Conservation (phyloP, 495 filamentous ascomycete genomes). For the Tuber calosporum region DNA sequence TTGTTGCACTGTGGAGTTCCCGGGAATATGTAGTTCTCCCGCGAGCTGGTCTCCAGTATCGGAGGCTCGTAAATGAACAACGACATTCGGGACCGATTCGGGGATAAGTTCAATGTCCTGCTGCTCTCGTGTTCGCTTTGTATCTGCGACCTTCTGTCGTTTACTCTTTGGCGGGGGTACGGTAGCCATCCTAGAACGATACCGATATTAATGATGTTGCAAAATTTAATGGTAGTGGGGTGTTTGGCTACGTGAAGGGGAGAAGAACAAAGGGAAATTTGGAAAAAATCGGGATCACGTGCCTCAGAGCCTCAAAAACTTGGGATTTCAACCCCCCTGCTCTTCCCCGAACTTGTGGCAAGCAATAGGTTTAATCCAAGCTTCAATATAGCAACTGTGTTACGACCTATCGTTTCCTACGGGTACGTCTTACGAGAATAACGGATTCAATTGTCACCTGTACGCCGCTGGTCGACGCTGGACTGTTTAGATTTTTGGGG, state of each 20-base stretch:
- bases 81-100: conserved; percentile 66
- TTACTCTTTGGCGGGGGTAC: conserved; percentile 84
- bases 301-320: not conserved
- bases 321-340: not conserved
- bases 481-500: not conserved
- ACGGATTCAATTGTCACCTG: not conserved
- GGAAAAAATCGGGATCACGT: not conserved
- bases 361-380: not conserved
- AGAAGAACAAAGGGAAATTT: not conserved
- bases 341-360: not conserved
- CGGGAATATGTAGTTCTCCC: conserved; percentile 57
- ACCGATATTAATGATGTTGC: not conserved
- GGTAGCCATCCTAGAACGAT: conserved; percentile 62
- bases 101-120: conserved; percentile 66
- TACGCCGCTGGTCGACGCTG: not conserved
- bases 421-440: not conserved
- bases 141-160: conserved; percentile 68
- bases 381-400: not conserved
- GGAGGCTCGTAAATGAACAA: conserved; percentile 81
- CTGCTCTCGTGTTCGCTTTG: conserved; percentile 65
- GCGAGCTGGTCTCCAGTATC: conserved; percentile 57
- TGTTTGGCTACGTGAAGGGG: not conserved
- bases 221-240: not conserved
- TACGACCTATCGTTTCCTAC: not conserved
- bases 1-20: conserved; percentile 80